Conservation (phyloP, 805 yeast species). For the Blastobotrys americana region DNA sequence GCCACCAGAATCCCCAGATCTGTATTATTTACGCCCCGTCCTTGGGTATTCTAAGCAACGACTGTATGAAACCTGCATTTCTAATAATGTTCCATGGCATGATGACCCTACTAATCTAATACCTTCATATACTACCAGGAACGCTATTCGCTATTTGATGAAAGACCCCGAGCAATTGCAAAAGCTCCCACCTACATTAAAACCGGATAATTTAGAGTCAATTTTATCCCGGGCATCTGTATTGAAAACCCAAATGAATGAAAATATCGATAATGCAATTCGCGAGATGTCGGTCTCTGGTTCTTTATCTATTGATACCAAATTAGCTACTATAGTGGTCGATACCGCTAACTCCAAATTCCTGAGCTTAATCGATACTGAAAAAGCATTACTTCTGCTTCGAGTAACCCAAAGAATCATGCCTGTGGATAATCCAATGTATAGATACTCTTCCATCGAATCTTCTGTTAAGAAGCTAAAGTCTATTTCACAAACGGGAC, state of each 20-base stretch:
- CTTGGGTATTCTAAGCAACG: conserved; percentile 39
- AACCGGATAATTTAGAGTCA: background rate
- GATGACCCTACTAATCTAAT: conserved; percentile 63
- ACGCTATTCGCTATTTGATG: conserved; percentile 39
- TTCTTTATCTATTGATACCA: conserved; percentile 1
- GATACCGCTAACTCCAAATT: background rate
- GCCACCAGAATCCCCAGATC: conserved; percentile 13
- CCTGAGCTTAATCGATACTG: background rate
- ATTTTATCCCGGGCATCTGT: background rate
- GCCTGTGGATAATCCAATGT: conserved; percentile 1
- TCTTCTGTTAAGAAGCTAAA: background rate
- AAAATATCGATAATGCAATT: background rate
- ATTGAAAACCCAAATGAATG: background rate
- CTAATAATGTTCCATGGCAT: conserved; percentile 47
- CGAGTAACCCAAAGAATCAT: conserved; percentile 1
- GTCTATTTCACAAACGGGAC: background rate
- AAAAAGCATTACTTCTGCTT: background rate
- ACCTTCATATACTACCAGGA: conserved; percentile 48
- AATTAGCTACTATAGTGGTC: background rate
- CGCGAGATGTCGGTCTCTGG: background rate
- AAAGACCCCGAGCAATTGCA: background rate
- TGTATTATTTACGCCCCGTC: conserved; percentile 46
- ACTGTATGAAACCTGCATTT: conserved; percentile 41
- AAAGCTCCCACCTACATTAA: background rate
- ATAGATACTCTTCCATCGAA: conserved; percentile 1